Conservation (phyloP, 2,329 filamentous ascomycete genomes). For the Clarireedia homoeocarpa region DNA sequence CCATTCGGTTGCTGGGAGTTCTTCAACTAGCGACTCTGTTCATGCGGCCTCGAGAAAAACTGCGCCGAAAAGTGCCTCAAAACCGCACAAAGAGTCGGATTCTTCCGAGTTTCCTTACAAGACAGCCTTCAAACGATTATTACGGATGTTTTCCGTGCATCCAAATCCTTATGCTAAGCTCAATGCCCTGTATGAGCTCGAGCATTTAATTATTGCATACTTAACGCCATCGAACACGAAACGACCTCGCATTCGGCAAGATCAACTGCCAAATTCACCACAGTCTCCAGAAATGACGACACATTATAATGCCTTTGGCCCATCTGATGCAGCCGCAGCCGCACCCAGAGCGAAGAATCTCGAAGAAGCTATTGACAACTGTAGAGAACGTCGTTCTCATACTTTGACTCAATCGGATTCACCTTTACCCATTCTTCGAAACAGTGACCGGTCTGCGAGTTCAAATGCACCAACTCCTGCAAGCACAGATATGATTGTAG, state of each 20-base stretch:
- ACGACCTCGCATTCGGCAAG: constrained; percentile 23
- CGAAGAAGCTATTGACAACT: constrained; percentile 62
- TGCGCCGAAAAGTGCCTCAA: constrained; percentile 5
- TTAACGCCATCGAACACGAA: constrained; percentile 45
- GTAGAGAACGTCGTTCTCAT: constrained; percentile 60
- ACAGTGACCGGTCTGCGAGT: constrained; percentile 64
- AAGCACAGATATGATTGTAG: constrained; percentile 47
- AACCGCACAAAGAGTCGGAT: constrained; percentile 21
- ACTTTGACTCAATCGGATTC: constrained; percentile 41
- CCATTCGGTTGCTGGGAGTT: constrained; percentile 23
- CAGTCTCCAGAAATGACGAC: constrained; percentile 50
- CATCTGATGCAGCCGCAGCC: constrained; percentile 18
- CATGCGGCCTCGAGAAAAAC: constrained; percentile 14
- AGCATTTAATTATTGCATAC: constrained; percentile 72
- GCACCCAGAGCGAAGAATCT: constrained; percentile 40
- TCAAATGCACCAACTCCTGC: constrained; percentile 39
- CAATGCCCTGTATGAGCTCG: constrained; percentile 72
- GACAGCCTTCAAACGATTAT: constrained; percentile 68
- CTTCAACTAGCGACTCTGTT: constrained; percentile 23
- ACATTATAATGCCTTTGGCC: constrained; percentile 25
- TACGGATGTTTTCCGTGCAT: constrained; percentile 82
- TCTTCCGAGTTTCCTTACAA: constrained; percentile 66
- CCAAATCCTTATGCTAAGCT: constrained; percentile 85
- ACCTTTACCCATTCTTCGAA: constrained; percentile 59
- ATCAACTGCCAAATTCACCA: constrained; percentile 20